Conservation (phyloP, 495 filamentous ascomycete species). For the Hyaloscypha hepaticicola region DNA sequence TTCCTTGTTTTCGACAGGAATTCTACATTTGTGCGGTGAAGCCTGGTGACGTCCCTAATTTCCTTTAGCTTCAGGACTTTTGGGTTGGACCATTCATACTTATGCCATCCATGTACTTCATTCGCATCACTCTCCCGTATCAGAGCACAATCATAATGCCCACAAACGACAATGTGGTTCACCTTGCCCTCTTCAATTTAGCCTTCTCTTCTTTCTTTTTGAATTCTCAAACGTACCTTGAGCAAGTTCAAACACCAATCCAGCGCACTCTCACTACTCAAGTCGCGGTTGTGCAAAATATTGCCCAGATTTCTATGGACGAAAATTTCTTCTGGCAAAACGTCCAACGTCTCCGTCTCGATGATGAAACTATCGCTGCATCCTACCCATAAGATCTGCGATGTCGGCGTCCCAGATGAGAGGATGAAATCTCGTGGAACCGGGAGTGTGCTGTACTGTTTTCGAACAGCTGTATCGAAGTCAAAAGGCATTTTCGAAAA, state of each 20-base stretch:
- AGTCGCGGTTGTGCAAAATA: constrained; percentile 39
- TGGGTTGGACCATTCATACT: background rate
- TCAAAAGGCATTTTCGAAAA: constrained; percentile 20
- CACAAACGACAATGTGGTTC: constrained; percentile 44
- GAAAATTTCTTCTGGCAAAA: constrained; percentile 40
- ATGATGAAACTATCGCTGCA: constrained; percentile 41
- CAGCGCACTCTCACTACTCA: constrained; percentile 36
- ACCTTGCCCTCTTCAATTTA: constrained; percentile 32
- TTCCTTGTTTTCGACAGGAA: constrained; percentile 1
- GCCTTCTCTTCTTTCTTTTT: background rate
- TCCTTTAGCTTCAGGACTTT: background rate
- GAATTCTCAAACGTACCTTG: constrained; percentile 28
- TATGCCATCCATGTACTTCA: constrained; percentile 14
- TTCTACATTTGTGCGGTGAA: constrained; percentile 7
- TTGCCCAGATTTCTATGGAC: constrained; percentile 44
- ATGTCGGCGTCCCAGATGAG: constrained; percentile 27
- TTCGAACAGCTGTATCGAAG: constrained; percentile 11
- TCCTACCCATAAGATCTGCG: constrained; percentile 46
- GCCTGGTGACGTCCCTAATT: constrained; percentile 12
- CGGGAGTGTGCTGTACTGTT: constrained; percentile 16
- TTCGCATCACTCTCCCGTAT: constrained; percentile 28
- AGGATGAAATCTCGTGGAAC: constrained; percentile 35
- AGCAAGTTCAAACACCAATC: constrained; percentile 39
- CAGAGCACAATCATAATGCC: constrained; percentile 45
- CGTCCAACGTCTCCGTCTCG: constrained; percentile 38